Evolutionary conservation across 257 asterid species (phyloP), one percentile per base, ranked within the genome.

Genomic region (Lithospermum erythrorhizon): DNA sequence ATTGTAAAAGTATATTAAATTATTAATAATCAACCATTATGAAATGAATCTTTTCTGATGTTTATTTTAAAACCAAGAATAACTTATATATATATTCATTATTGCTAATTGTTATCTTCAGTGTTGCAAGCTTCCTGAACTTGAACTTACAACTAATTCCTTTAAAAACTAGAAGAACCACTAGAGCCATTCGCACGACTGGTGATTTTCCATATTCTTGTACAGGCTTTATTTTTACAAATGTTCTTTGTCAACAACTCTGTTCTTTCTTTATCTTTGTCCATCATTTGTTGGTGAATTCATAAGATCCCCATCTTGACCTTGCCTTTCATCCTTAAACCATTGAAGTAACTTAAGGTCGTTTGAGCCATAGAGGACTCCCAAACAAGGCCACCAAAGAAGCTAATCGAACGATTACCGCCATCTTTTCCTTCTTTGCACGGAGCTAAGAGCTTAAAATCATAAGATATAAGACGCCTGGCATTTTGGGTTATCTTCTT

Each of bases 301-400:
- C 0, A 65, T 59, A 21, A 52, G 87, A n/a, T n/a, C 22, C 88
- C 96, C 77, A 85, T 76, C 58, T 79, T 78, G 65, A 56, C 76
- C 58, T n/a, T 75, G 91, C 57, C 95, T 59, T 3, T 85, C 98
- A 30, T 86, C 85, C 72, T 88, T 91, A 59, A 91, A 88, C 98
- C 98, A 88, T 55, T 88, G 95, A 22, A 91, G 65, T 47, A 91
- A 63, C 75, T 87, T 91, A 49, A 88, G 13, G 10, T 55, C 98
- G 77, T 63, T 84, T n/a, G 95, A 5, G 88, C 95, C 77, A n/a
- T n/a, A 91, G 73, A 2, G 95, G 78, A 48, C 90, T 91, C 1
- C 96, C 93, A 73, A 88, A 57, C 69, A 91, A 67, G n/a, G 88
- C 95, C 18, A 88, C 84, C n/a, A 95, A 32, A 88, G 84, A 45